A percentile compares a stretch with the other conserved stretches of the same genome.
These are phyloP conservation scores for Epichloe uncinata DNA, from an alignment of 2,329 filamentous ascomycete genomes.

Conservation along the genomic window DNA sequence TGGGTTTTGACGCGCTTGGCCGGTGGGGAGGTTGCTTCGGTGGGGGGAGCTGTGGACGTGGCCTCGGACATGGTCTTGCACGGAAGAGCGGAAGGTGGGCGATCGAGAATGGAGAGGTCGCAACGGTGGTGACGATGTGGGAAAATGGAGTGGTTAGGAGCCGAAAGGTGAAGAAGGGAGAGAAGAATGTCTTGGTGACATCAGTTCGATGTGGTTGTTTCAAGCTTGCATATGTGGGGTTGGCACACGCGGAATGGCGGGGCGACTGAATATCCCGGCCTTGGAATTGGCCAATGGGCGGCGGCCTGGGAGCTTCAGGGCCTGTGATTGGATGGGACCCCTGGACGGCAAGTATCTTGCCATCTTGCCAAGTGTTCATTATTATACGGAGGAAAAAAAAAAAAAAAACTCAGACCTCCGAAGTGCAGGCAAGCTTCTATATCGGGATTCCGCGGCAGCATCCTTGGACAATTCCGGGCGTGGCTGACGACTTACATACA, in stretches of 20 bases:
- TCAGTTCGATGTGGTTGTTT: too few relatives aligned
- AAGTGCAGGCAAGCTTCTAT: too few relatives aligned
- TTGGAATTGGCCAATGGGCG: background rate
- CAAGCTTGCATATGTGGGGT: background rate
- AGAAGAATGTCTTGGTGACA: too few relatives aligned
- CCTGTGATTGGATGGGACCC: background rate
- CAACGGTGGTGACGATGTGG: too few relatives aligned
- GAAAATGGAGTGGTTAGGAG: background rate
- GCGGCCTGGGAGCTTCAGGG: background rate
- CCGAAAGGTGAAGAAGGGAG: background rate
- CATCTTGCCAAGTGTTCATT: too few relatives aligned
- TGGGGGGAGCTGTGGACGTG: slow-evolving; percentile 9
- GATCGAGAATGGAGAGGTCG: too few relatives aligned
- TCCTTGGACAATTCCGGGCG: too few relatives aligned
- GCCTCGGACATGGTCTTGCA: background rate
- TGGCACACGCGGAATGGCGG: background rate
- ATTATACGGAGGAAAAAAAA: too few relatives aligned
- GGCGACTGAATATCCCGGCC: background rate
- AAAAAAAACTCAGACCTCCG: too few relatives aligned
- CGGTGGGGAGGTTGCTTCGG: slow-evolving; percentile 51
- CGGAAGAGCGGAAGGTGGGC: too few relatives aligned
- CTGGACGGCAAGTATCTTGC: background rate
- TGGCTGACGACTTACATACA: too few relatives aligned
- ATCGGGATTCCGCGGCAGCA: too few relatives aligned
- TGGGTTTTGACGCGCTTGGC: slow-evolving; percentile 65